Conservation (phyloP, 768 basidiomycete genomes). For the Infundibulicybe gibba region DNA sequence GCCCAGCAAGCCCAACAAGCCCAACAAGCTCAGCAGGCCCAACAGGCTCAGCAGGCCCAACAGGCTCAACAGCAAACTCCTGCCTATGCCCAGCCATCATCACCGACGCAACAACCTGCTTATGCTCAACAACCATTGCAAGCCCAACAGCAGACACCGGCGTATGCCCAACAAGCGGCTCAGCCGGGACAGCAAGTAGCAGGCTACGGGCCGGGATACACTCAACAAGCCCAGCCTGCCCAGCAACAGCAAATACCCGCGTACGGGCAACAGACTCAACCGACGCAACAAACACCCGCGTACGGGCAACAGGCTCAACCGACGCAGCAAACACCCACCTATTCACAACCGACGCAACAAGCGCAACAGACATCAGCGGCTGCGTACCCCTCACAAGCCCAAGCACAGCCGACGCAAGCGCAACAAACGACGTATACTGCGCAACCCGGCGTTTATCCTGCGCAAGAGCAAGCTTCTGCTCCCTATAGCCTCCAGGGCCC, state of each 20-base stretch:
- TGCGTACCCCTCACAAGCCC: constrained; percentile 10
- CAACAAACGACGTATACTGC: constrained; percentile 11
- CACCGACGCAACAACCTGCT: constrained; percentile 4
- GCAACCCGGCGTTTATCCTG: not conserved
- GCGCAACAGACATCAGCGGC: not conserved
- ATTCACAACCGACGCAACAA: no score
- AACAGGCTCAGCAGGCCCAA: constrained; percentile 17
- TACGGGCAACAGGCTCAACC: no score
- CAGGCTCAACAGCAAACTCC: constrained; percentile 10
- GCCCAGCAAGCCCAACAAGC: constrained; percentile 10
- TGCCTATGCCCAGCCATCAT: constrained; percentile 3
- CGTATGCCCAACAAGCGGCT: not conserved
- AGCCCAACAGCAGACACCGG: constrained; percentile 9
- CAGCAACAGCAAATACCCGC: no score
- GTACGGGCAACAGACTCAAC: no score
- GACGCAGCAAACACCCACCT: no score
- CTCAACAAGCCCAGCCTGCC: no score
- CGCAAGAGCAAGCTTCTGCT: not conserved
- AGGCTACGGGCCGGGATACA: no score
- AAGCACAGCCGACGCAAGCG: constrained; percentile 4
- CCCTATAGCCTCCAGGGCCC: constrained; percentile 3
- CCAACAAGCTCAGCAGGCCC: constrained; percentile 20
- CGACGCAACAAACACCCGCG: no score
- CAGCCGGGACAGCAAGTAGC: no score
- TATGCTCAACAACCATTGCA: constrained; percentile 2